These are phyloP conservation scores for Ziziphus jujuba DNA, from an alignment of 306 rosid genomes.

Conservation along the genomic window DNA sequence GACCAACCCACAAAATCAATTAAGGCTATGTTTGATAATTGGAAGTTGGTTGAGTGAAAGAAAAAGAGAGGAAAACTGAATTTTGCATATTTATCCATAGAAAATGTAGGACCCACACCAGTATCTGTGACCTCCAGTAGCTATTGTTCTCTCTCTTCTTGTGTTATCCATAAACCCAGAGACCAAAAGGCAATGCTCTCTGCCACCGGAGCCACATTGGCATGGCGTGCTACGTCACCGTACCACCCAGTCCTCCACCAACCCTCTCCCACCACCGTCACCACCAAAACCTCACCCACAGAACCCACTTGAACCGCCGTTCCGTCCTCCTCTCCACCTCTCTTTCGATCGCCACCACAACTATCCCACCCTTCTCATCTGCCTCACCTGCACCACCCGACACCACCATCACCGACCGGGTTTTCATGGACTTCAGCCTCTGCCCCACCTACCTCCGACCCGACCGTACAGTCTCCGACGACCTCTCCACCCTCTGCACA, in stretches of 20 bases:
- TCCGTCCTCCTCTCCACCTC: conserved; percentile 48
- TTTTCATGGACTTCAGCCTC: conserved; percentile 87
- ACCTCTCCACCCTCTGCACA: conserved; percentile 57
- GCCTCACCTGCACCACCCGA: conserved; percentile 29
- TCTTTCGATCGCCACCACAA: background rate
- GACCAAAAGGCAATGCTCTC: background rate
- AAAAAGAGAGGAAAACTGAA: too few species aligned
- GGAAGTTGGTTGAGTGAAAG: too few species aligned
- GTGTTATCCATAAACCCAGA: too few species aligned
- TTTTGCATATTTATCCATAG: too few species aligned
- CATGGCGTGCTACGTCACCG: conserved; percentile 29
- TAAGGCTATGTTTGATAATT: too few species aligned
- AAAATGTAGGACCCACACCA: too few species aligned
- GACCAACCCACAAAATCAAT: too few species aligned
- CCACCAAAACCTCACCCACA: conserved; percentile 17
- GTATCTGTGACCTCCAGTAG: too few species aligned
- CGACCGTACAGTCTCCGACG: conserved; percentile 50
- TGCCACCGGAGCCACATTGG: conserved; percentile 42
- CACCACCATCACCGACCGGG: conserved; percentile 84
- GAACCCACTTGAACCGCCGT: conserved; percentile 42
- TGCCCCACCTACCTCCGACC: conserved; percentile 76
- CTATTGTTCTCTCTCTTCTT: too few species aligned
- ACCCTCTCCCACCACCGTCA: conserved; percentile 15
- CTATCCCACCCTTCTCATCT: conserved; percentile 17
- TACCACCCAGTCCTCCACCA: conserved; percentile 23